These are phyloP conservation scores for Hypsizygus ulmarius DNA, from an alignment of 1,284 basidiomycete species.

Conservation along the genomic window DNA sequence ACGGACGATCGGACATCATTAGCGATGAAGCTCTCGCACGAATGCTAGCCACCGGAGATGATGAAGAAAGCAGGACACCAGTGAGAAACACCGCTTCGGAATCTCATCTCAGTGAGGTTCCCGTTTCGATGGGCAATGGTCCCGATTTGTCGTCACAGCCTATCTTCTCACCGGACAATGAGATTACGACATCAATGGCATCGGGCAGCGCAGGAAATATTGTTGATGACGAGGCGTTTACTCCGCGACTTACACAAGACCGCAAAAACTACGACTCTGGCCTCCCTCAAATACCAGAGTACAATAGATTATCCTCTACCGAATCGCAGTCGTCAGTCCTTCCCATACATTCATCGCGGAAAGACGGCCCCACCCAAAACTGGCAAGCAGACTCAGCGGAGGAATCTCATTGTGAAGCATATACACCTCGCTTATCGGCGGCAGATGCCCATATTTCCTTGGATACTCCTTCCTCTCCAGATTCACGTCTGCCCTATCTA, in stretches of 20 bases:
- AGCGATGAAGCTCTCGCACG: conserved; percentile 4
- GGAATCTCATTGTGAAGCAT: background rate
- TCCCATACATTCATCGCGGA: no score
- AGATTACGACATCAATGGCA: background rate
- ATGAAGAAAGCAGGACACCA: background rate
- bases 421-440: background rate
- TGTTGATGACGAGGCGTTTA: conserved; percentile 19
- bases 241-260: conserved; percentile 26
- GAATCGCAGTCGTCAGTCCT: no score
- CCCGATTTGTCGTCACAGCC: no score
- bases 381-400: background rate
- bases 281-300: no score
- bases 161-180: background rate
- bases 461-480: no score
- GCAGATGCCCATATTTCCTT: background rate
- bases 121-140: background rate
- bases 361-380: no score
- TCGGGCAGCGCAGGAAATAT: background rate
- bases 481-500: no score
- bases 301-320: no score
- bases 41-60: background rate
- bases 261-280: conserved; percentile 13
- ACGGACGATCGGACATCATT: no score
- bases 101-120: background rate
- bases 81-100: background rate